A percentile compares a stretch with the other conserved stretches of the same genome.
Conservation (phyloP, 129 eudicot genomes). For the Centaurea solstitialis region DNA sequence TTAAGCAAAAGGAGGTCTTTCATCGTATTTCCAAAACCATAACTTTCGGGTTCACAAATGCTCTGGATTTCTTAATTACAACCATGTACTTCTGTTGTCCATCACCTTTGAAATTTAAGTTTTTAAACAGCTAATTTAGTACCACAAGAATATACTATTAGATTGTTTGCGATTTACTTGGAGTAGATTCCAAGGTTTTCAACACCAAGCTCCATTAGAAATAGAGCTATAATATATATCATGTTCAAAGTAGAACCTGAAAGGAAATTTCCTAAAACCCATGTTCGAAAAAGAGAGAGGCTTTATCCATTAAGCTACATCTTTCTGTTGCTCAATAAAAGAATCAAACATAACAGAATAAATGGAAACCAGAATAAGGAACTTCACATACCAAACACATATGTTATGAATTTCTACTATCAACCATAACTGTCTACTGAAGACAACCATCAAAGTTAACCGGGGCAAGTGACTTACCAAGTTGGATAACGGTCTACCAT, state of each 20-base stretch:
- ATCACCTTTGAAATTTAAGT: not conserved
- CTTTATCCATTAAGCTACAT: not conserved
- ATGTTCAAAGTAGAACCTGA: not conserved
- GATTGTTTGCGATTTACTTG: not conserved
- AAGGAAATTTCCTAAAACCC: not conserved
- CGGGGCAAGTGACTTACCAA: slow-evolving; percentile 49
- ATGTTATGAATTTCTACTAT: not conserved
- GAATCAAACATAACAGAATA: not conserved
- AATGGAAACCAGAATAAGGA: not conserved
- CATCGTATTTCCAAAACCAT: not conserved
- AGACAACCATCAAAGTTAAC: not conserved
- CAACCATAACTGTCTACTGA: not conserved
- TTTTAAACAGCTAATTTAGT: too few relatives aligned
- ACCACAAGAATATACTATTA: not conserved
- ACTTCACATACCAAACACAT: not conserved
- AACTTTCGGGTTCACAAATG: not conserved
- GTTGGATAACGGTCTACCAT: slow-evolving; percentile 93
- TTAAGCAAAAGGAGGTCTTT: not conserved
- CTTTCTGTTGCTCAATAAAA: not conserved
- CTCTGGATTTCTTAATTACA: not conserved
- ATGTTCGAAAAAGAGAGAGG: not conserved
- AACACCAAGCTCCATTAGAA: too few relatives aligned
- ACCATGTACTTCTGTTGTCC: not conserved
- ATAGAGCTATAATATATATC: too few relatives aligned
- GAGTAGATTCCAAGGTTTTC: not conserved